These are phyloP conservation scores for Pseudogymnoascus sp. DNA, from an alignment of 2,329 filamentous ascomycete genomes.

Conservation along the genomic window DNA sequence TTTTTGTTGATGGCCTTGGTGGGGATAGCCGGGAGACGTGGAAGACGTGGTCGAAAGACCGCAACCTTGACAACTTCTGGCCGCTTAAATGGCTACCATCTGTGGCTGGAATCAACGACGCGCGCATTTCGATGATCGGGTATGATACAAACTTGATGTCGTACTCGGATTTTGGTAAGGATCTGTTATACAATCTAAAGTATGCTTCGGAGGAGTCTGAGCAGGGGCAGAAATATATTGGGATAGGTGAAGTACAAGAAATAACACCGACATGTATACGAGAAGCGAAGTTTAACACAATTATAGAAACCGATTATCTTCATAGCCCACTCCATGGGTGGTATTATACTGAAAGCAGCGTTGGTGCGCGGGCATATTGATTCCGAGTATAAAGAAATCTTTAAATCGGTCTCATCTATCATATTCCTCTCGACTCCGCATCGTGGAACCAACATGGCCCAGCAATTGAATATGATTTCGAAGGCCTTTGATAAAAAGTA, in stretches of 20 bases:
- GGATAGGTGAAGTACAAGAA: slow-evolving; percentile 10
- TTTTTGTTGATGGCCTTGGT: slow-evolving; percentile 36
- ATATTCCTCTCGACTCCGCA: slow-evolving; percentile 36
- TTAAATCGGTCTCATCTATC: slow-evolving; percentile 27
- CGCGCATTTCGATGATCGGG: slow-evolving; percentile 32
- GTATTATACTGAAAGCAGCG: slow-evolving; percentile 26
- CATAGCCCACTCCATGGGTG: slow-evolving; percentile 42
- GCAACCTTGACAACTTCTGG: slow-evolving; percentile 28
- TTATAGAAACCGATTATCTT: slow-evolving; percentile 31
- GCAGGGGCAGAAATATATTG: slow-evolving; percentile 9
- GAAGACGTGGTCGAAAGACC: slow-evolving; percentile 30
- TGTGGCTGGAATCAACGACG: slow-evolving; percentile 27
- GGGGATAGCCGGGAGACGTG: slow-evolving; percentile 33
- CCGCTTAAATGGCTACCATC: slow-evolving; percentile 30
- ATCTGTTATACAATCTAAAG: slow-evolving; percentile 13
- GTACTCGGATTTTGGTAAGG: slow-evolving; percentile 15
- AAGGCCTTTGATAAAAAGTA: neutral
- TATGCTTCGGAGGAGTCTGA: slow-evolving; percentile 14
- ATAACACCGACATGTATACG: neutral
- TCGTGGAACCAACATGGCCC: slow-evolving; percentile 32
- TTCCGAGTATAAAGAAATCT: slow-evolving; percentile 17
- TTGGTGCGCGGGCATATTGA: neutral
- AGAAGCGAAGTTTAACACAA: neutral
- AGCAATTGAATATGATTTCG: slow-evolving; percentile 12
- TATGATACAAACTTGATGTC: slow-evolving; percentile 28